phyloP scores from a whole-genome alignment of 2,329 filamentous ascomycete genomes.

The Talaromyces amestolkiae region DNA sequence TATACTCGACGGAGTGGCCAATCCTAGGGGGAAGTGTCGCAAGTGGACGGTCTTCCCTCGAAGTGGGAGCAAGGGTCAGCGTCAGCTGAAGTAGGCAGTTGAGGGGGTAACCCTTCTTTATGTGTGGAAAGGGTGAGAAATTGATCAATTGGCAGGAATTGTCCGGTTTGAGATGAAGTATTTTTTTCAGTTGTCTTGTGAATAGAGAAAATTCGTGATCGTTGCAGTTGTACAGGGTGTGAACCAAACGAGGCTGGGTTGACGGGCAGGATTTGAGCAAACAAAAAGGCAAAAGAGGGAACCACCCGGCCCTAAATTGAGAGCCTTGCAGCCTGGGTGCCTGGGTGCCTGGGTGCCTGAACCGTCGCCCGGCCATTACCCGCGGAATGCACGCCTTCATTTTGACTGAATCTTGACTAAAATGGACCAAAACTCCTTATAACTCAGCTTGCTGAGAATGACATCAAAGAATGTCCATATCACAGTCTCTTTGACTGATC shows the following conservation, averaged over 20 bases:
- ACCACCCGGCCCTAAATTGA: not conserved
- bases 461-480: not conserved
- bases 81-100: slow-evolving; percentile 1
- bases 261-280: slow-evolving; percentile 7
- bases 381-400: slow-evolving; percentile 7
- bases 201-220: not conserved
- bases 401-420: no score
- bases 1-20: not conserved
- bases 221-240: not conserved
- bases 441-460: not conserved
- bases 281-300: slow-evolving; percentile 3
- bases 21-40: not conserved
- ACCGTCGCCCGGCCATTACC: slow-evolving; percentile 13
- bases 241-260: slow-evolving; percentile 3
- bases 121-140: not conserved
- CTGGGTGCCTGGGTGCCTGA: slow-evolving; percentile 12
- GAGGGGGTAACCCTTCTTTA: not conserved
- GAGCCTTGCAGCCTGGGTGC: slow-evolving; percentile 12
- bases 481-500: not conserved
- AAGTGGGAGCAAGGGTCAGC: slow-evolving; percentile 14
- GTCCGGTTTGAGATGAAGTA: not conserved
- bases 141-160: slow-evolving; percentile 2
- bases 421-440: no score
- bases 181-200: not conserved
- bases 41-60: not conserved